phyloP scores from a whole-genome alignment of 352 stramenopile species.

The Globisporangium polare region DNA sequence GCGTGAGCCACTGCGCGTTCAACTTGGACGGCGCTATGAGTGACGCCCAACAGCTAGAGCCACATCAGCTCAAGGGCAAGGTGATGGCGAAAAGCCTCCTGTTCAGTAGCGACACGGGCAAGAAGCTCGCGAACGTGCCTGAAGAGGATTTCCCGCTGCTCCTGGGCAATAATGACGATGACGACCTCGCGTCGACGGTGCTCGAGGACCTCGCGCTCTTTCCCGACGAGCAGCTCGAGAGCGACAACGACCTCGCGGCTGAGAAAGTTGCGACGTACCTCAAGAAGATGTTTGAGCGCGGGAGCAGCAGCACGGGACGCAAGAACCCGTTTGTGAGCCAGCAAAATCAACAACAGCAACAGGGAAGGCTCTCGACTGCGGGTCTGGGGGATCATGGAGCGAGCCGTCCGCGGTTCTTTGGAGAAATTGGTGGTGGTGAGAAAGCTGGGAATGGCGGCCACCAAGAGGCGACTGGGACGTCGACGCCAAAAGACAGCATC shows the following conservation, averaged over 20 bases:
- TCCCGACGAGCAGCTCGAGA: background rate
- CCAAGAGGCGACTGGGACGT: background rate
- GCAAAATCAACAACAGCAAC: background rate
- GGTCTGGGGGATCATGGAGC: no score
- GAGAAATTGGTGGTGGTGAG: background rate
- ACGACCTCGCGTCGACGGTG: constrained; percentile 28
- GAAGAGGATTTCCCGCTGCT: constrained; percentile 16
- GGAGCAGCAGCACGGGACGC: background rate
- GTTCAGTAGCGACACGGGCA: constrained; percentile 15
- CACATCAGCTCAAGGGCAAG: background rate
- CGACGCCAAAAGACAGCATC: constrained; percentile 2
- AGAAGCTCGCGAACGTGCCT: constrained; percentile 11
- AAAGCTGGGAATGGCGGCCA: background rate
- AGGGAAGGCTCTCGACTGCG: no score
- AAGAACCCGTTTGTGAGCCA: background rate
- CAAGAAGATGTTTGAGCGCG: constrained; percentile 6
- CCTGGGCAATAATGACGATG: constrained; percentile 20
- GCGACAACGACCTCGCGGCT: background rate
- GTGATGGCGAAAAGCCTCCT: background rate
- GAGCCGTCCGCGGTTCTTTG: background rate
- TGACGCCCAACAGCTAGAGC: constrained; percentile 6
- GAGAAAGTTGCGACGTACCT: constrained; percentile 9
- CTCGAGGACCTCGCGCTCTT: constrained; percentile 35
- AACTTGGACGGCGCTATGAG: constrained; percentile 13
- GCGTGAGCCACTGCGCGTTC: constrained; percentile 54